Percentiles rank a stretch among this genome's conserved stretches.
Evolutionary conservation across 805 yeast species (phyloP).

Genomic region (Wickerhamomyces chaumierensis): DNA sequence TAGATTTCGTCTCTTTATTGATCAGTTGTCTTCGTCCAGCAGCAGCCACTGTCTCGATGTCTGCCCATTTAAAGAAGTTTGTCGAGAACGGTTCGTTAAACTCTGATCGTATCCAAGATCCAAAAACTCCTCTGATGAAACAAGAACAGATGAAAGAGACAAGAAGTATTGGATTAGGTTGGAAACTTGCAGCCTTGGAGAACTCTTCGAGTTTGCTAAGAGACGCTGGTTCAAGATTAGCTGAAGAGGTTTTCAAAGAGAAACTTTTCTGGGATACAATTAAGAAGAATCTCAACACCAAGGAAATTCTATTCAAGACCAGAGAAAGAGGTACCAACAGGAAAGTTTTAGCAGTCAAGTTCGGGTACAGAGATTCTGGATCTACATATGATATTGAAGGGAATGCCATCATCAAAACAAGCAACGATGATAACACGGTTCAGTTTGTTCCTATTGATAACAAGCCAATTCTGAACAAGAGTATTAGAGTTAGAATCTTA

Average conservation of each 20-base stretch:
- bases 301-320: conserved; percentile 60
- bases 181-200: conserved; percentile 69
- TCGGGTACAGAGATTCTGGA: conserved; percentile 89
- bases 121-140: conserved; percentile 12
- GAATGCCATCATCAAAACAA: conserved; percentile 54
- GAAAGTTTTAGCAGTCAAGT: conserved; percentile 62
- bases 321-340: conserved; percentile 44
- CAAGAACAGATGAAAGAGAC: conserved; percentile 13
- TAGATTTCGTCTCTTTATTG: conserved; percentile 79
- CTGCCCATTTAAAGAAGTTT: conserved; percentile 65
- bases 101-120: conserved; percentile 23
- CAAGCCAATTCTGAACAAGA: conserved; percentile 28
- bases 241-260: conserved; percentile 49
- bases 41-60: conserved; percentile 79
- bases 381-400: conserved; percentile 60
- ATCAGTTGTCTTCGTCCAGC: conserved; percentile 76
- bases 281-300: conserved; percentile 18
- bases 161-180: conserved; percentile 38
- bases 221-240: conserved; percentile 38
- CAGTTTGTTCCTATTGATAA: conserved; percentile 26
- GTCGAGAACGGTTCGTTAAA: conserved; percentile 70
- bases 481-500: conserved; percentile 48
- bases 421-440: conserved; percentile 27
- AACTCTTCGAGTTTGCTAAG: conserved; percentile 42
- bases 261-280: conserved; percentile 51